Evolutionary conservation across 768 basidiomycete species (phyloP).

Genomic region (Leccinum boreale): DNA sequence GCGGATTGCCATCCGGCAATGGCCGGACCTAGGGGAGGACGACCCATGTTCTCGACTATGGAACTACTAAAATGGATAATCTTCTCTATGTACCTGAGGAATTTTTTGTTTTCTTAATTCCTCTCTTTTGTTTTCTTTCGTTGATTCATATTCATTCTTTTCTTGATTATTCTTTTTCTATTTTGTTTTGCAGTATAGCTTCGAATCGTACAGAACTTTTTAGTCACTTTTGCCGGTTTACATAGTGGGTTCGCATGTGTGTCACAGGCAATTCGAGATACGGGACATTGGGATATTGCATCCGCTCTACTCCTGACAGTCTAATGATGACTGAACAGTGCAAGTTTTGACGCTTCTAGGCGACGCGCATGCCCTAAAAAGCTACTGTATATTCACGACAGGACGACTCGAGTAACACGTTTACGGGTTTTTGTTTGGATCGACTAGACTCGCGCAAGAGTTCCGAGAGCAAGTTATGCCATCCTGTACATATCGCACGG

Average conservation of each 20-base stretch:
- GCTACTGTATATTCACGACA: background rate
- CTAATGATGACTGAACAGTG: background rate
- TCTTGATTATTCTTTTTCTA: slow-evolving; percentile 33
- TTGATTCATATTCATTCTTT: background rate
- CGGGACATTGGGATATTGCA: background rate
- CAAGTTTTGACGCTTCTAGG: background rate
- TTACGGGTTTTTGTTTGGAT: background rate
- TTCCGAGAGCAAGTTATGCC: background rate
- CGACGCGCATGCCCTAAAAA: background rate
- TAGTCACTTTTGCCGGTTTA: slow-evolving; percentile 16
- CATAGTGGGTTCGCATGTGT: slow-evolving; percentile 4
- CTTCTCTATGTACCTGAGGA: slow-evolving; percentile 23
- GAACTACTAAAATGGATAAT: slow-evolving; percentile 27
- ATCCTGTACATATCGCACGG: background rate
- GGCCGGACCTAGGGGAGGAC: slow-evolving; percentile 1
- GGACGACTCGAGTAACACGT: too few species aligned
- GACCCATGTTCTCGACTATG: slow-evolving; percentile 17
- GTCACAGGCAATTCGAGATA: slow-evolving; percentile 8
- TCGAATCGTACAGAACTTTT: slow-evolving; percentile 20
- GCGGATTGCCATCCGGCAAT: slow-evolving; percentile 2
- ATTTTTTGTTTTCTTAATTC: slow-evolving; percentile 1
- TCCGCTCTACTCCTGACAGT: background rate
- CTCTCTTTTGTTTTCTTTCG: background rate
- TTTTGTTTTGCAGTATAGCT: slow-evolving; percentile 25
- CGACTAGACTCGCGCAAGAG: background rate